Percentiles rank a stretch among this genome's conserved stretches.
Conservation (phyloP, 257 asterid species). For the Hygrophila difformis region DNA sequence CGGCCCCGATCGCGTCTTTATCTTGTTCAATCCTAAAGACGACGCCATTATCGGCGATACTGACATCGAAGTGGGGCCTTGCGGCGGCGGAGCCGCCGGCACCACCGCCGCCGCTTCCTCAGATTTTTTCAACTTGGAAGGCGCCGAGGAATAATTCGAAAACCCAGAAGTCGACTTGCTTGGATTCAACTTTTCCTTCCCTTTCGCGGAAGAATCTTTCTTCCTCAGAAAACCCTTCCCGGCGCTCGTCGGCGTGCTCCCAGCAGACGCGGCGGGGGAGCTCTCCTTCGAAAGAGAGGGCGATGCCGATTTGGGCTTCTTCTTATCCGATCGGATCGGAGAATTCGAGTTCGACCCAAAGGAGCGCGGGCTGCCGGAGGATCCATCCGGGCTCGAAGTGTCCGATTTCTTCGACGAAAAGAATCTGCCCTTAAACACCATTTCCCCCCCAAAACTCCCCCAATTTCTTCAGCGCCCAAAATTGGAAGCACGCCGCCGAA, state of each 20-base stretch:
- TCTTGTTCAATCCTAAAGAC: conserved; percentile 88
- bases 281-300: conserved; percentile 45
- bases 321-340: conserved; percentile 85
- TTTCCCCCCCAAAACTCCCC: conserved; percentile 10
- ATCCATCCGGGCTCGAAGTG: conserved; percentile 87
- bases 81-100: not conserved
- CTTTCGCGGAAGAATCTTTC: conserved; percentile 33
- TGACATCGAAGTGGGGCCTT: conserved; percentile 28
- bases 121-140: conserved; percentile 36
- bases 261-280: conserved; percentile 35
- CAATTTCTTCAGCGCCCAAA: too few species aligned
- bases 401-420: conserved; percentile 86
- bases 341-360: conserved; percentile 57
- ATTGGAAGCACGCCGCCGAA: too few species aligned
- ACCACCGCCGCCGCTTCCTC: conserved; percentile 16
- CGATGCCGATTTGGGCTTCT: conserved; percentile 56
- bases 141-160: conserved; percentile 15
- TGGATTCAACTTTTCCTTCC: conserved; percentile 32
- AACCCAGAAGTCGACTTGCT: conserved; percentile 31
- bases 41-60: conserved; percentile 92
- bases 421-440: conserved; percentile 92
- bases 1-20: conserved; percentile 99
- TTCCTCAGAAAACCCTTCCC: conserved; percentile 33
- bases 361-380: conserved; percentile 81
- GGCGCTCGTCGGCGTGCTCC: too few species aligned